A percentile compares a stretch with the other conserved stretches of the same genome.
Evolutionary conservation across 2,329 filamentous ascomycete species (phyloP).

Genomic region (Chaetomiaceae sp.): DNA sequence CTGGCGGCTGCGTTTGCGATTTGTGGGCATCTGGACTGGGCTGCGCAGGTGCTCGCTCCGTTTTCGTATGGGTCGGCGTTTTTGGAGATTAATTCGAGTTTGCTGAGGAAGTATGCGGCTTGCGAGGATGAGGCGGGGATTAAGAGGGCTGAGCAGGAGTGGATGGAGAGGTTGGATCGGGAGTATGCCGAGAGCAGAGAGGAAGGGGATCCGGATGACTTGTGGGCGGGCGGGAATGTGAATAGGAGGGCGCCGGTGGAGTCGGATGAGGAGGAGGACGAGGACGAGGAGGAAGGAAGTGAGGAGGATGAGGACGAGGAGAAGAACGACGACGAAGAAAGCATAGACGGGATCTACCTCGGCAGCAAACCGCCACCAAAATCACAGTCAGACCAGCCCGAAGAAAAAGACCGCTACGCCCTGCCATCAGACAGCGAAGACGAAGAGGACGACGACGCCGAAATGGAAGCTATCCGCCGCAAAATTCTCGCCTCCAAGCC

Average conservation of each 20-base stretch:
- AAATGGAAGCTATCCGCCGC: slow-evolving; percentile 89
- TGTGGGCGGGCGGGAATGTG: slow-evolving; percentile 87
- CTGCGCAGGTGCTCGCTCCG: slow-evolving; percentile 71
- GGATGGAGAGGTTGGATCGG: slow-evolving; percentile 83
- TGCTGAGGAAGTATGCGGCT: slow-evolving; percentile 79
- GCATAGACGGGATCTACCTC: slow-evolving; percentile 57
- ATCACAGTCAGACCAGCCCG: slow-evolving; percentile 38
- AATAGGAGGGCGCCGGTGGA: slow-evolving; percentile 59
- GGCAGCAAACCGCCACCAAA: slow-evolving; percentile 46
- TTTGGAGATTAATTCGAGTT: slow-evolving; percentile 78
- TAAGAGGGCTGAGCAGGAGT: slow-evolving; percentile 79
- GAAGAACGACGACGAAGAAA: slow-evolving; percentile 41
- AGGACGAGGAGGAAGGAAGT: slow-evolving; percentile 43
- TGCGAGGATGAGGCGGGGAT: slow-evolving; percentile 77
- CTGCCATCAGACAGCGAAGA: slow-evolving; percentile 70
- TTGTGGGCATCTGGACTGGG: slow-evolving; percentile 89
- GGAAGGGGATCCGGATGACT: slow-evolving; percentile 63
- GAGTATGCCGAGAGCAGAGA: slow-evolving; percentile 81
- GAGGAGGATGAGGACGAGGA: slow-evolving; percentile 38
- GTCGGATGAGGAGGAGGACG: slow-evolving; percentile 51
- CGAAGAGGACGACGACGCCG: slow-evolving; percentile 61
- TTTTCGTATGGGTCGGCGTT: slow-evolving; percentile 90
- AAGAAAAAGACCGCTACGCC: slow-evolving; percentile 63
- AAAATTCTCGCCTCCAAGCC: slow-evolving; percentile 89
- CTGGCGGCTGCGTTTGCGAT: slow-evolving; percentile 90